A percentile compares a stretch with the other conserved stretches of the same genome.
These are phyloP conservation scores for Lophiotrema nucula DNA, from an alignment of 495 filamentous ascomycete genomes.

Conservation along the genomic window DNA sequence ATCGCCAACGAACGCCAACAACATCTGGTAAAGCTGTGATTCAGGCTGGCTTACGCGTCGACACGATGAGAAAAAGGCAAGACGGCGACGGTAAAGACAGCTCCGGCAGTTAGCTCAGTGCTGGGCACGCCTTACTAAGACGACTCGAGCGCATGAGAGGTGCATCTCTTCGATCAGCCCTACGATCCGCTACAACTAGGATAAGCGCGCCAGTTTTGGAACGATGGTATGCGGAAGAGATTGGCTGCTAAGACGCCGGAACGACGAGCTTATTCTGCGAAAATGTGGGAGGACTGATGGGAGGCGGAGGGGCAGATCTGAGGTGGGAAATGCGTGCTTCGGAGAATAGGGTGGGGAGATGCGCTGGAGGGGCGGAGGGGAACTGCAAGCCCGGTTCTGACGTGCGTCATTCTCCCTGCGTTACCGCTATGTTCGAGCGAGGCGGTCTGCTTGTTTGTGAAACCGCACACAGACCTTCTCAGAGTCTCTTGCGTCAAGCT, in stretches of 20 bases:
- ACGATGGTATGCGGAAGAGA: too few relatives aligned
- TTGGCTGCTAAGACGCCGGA: too few relatives aligned
- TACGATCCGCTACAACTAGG: too few relatives aligned
- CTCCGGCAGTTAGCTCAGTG: background rate
- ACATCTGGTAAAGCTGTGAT: background rate
- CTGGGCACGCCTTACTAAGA: background rate
- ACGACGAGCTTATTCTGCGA: too few relatives aligned
- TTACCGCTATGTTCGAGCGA: background rate
- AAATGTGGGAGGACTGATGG: too few relatives aligned
- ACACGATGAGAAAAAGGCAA: background rate
- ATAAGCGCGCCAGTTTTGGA: too few relatives aligned
- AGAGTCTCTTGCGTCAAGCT: background rate
- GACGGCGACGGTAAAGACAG: background rate
- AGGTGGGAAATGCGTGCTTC: too few relatives aligned
- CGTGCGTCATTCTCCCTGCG: slow-evolving; percentile 16
- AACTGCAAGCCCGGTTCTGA: background rate
- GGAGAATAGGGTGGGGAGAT: slow-evolving; percentile 32
- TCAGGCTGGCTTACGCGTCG: slow-evolving; percentile 15
- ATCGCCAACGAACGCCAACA: too few relatives aligned
- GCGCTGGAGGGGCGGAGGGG: slow-evolving; percentile 4
- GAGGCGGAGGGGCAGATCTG: too few relatives aligned
- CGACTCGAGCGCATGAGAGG: background rate
- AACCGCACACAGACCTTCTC: background rate
- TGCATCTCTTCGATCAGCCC: background rate
- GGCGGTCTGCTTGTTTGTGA: background rate